Evolutionary conservation across 352 stramenopile species (phyloP).

Genomic region (Globisporangium lucens): DNA sequence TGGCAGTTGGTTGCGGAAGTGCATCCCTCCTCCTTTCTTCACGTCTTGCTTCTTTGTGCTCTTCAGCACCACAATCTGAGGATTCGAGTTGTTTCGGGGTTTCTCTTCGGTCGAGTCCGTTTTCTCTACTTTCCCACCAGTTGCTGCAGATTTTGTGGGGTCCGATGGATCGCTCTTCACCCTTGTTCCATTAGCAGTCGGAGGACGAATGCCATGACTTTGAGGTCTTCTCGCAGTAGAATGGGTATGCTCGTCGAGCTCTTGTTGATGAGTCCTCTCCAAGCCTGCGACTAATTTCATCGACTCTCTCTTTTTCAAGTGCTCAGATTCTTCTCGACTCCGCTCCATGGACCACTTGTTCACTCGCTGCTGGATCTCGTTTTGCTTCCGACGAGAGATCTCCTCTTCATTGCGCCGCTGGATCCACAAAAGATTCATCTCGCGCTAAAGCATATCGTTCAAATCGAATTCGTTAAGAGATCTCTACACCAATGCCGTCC

Average conservation of each 20-base stretch:
- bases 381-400: slow-evolving; percentile 34
- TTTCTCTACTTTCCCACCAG: slow-evolving; percentile 11
- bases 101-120: slow-evolving; percentile 10
- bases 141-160: neutral
- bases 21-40: slow-evolving; percentile 45
- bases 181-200: neutral
- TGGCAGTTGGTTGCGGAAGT: slow-evolving; percentile 70
- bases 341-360: slow-evolving; percentile 55
- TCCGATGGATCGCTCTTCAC: neutral
- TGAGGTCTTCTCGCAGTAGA: neutral
- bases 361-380: slow-evolving; percentile 46
- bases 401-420: slow-evolving; percentile 48
- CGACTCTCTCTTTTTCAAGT: slow-evolving; percentile 58
- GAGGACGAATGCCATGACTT: neutral
- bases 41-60: slow-evolving; percentile 29
- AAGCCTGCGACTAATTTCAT: slow-evolving; percentile 54
- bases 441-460: slow-evolving; percentile 24
- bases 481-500: neutral
- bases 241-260: slow-evolving; percentile 13
- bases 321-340: slow-evolving; percentile 69
- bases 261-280: slow-evolving; percentile 24
- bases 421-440: slow-evolving; percentile 74
- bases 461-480: neutral
- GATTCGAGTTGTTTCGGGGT: slow-evolving; percentile 5
- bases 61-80: slow-evolving; percentile 18